Evolutionary conservation across 2,329 filamentous ascomycete genomes (phyloP), one percentile per base, ranked within the genome.

Genomic region (Penicillium fuscoglaucum): DNA sequence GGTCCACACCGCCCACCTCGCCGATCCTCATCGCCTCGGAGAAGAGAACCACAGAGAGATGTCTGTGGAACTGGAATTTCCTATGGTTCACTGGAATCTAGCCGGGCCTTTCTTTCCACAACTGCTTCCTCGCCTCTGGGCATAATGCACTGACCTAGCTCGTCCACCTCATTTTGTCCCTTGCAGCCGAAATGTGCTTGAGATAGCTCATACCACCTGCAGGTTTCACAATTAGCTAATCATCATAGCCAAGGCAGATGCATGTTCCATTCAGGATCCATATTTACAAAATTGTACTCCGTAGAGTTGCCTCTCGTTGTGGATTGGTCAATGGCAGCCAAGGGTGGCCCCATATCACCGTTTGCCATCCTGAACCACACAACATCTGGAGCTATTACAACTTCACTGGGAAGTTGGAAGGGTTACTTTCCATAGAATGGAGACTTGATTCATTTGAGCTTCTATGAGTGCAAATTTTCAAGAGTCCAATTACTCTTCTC

Each of bases 1-100:
- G 29, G 17, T 21, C 39, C 49, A 53, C 52, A 55, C 45, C 52
- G 52, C 52, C 37, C 46, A 41, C 35, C 10, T 40, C 26, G 35
- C 28, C 35, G 52, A 50, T 55, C 35, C 15, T 9, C 33, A 26
- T 52, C 29, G 50, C 26, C 28, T 55, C 35, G 19, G 43, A 33
- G 19, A 31, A 48, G n/a, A 51, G 37, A 50, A 35, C 45, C 52
- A 41, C 28, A 21, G 28, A 6, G 28, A 17, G 15, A 13, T 41
- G 7, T 28, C 17, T 19, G 35, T 31, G 28, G 45, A 41, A 51
- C 21, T 10, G 7, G 7, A 33, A 26, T 15, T 12, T 33, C n/a
- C 45, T 43, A 10, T 43, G 37, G 52, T 28, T 35, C 37, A 33
- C 43, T 33, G n/a, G 28, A 37, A 29, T 46, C 37, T 55, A 17